Evolutionary conservation across 305 asterid genomes (phyloP), one percentile per base, ranked within the genome.

Genomic region (Fraxinus xanthoxyloides): DNA sequence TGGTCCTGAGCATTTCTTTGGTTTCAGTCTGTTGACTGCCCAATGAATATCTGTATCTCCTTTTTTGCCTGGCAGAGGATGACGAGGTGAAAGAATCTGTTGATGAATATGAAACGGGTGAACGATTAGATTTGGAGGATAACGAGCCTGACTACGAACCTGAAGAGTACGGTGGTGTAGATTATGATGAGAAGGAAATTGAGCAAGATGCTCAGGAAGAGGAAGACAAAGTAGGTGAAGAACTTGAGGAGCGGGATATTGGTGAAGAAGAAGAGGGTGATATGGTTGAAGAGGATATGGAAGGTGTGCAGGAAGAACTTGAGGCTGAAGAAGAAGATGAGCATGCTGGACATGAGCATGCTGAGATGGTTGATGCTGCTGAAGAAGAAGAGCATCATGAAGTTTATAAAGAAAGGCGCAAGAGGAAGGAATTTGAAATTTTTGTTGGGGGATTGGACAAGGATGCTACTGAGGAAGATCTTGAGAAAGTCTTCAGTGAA

Each of bases 401-500:
- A 78, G 85, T 92, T 79, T 83, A 90, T 82, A 91, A 90, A 76
- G 99, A 97, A 88, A 90, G 98, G 81, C 97, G 97, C 85, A 97
- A 97, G 85, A 85, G 99, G 73, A 97, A 97, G 87, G 99, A 97
- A 84, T 92, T 93, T 85, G 99, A 97, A 86, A 86, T 97, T 79
- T 97, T 97, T 87, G 97, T 97, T 63, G 99, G 99, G 76, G 99
- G 99, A 32, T 88, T 97, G 87, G 98, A 94, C 89, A 94, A 97
- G 93, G 98, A 94, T 89, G 97, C 99, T 51, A 90, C 96, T 15
- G 99, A 97, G 89, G 91, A 87, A 72, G 98, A 97, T 84, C 97
- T 97, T 74, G 89, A 88, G 88, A 89, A 94, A 83, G 97, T 94
- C 80, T 97, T 97, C 86, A 76, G 95, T 84, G 92, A 88, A 82